phyloP scores from a whole-genome alignment of 2,329 filamentous ascomycete species.

The Scopulariopsis brevicaulis region DNA sequence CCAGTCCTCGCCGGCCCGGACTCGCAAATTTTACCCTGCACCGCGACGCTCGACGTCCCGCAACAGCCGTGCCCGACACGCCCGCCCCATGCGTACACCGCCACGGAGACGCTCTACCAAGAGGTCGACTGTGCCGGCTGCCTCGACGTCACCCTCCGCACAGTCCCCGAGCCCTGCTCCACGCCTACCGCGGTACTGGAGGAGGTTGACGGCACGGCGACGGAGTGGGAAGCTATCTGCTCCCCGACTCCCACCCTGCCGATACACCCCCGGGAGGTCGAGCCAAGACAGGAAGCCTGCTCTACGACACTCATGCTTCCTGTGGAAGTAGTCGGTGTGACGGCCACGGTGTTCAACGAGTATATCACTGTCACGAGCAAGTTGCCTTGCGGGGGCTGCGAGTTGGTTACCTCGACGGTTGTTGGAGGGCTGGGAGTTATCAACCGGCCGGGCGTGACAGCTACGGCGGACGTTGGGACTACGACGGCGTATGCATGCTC shows the following conservation, averaged over 20 bases:
- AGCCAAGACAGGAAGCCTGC: not conserved
- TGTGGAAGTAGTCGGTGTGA: not conserved
- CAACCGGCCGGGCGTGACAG: not conserved
- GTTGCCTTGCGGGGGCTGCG: not conserved
- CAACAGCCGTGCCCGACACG: not conserved
- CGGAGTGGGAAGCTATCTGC: slow-evolving; percentile 16
- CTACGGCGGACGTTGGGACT: not conserved
- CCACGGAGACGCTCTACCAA: slow-evolving; percentile 12
- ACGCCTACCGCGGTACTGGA: slow-evolving; percentile 8
- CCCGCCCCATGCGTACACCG: slow-evolving; percentile 11
- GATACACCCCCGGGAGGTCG: not conserved
- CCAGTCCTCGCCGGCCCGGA: not conserved
- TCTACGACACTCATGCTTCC: slow-evolving; percentile 1
- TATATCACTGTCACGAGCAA: slow-evolving; percentile 2
- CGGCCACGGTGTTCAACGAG: slow-evolving; percentile 3
- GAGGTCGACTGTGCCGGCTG: slow-evolving; percentile 21
- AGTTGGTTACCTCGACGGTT: not conserved
- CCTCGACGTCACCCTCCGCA: slow-evolving; percentile 11
- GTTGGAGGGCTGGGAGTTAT: slow-evolving; percentile 1
- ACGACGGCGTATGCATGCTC: slow-evolving; percentile 2
- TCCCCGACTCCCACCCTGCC: slow-evolving; percentile 5
- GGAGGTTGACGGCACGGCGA: slow-evolving; percentile 11
- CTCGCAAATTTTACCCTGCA: slow-evolving; percentile 2
- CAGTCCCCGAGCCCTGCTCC: slow-evolving; percentile 12
- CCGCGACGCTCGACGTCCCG: not conserved